phyloP scores from a whole-genome alignment of 768 basidiomycete genomes.

The Lentinula edodes region DNA sequence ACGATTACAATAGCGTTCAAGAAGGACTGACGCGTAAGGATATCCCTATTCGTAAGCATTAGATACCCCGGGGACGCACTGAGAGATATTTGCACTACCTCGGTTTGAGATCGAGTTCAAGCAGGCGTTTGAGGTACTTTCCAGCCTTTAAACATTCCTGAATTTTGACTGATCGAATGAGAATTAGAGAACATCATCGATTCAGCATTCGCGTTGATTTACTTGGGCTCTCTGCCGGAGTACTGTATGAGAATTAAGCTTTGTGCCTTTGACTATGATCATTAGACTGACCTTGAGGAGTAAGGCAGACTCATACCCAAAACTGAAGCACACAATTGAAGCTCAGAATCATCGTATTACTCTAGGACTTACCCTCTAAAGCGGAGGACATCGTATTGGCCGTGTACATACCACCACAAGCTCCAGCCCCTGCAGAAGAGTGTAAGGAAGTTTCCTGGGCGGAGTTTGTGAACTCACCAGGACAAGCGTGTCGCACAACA shows the following conservation, averaged over 20 bases:
- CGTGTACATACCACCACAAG: constrained; percentile 82
- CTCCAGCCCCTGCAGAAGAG: constrained; percentile 50
- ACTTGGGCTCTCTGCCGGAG: constrained; percentile 71
- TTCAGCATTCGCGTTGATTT: neutral
- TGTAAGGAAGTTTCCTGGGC: neutral
- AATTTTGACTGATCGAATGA: constrained; percentile 51
- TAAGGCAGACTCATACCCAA: constrained; percentile 85
- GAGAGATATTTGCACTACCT: constrained; percentile 28
- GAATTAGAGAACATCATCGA: neutral
- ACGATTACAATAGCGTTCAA: constrained; percentile 80
- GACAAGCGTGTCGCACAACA: constrained; percentile 81
- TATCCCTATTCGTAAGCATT: constrained; percentile 25
- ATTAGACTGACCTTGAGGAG: constrained; percentile 39
- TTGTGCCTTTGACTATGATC: neutral
- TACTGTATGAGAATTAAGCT: constrained; percentile 27
- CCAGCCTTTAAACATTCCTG: constrained; percentile 82
- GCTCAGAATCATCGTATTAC: neutral
- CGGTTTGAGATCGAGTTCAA: constrained; percentile 81
- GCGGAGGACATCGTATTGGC: constrained; percentile 26
- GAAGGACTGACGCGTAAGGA: constrained; percentile 63
- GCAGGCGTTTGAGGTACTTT: constrained; percentile 65
- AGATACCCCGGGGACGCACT: neutral
- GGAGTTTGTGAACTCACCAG: constrained; percentile 18
- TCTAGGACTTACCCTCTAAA: neutral
- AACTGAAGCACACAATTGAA: constrained; percentile 25